These are phyloP conservation scores for Wickerhamomyces chambardii DNA, from an alignment of 805 yeast genomes.

Conservation along the genomic window DNA sequence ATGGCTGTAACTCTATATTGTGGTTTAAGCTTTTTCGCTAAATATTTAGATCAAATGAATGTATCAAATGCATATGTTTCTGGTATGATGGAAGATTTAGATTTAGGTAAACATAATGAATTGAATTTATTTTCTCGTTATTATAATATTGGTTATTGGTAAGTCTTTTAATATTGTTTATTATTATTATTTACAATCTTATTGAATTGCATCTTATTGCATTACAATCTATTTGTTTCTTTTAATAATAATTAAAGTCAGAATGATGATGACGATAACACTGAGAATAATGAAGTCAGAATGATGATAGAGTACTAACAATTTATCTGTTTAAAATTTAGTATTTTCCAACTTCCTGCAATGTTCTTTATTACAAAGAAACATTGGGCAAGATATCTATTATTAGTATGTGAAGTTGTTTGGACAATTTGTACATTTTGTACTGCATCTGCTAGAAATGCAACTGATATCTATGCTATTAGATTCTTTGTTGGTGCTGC, in stretches of 20 bases:
- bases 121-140: constrained; percentile 14
- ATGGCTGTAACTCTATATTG: constrained; percentile 1
- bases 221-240: too few relatives aligned
- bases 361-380: background rate
- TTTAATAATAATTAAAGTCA: too few relatives aligned
- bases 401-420: constrained; percentile 3
- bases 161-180: too few relatives aligned
- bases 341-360: background rate
- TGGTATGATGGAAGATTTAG: constrained; percentile 43
- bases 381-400: constrained; percentile 2
- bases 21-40: constrained; percentile 20
- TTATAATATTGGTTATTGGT: constrained; percentile 3
- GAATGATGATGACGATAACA: too few relatives aligned
- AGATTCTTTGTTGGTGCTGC: constrained; percentile 49
- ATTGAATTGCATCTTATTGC: too few relatives aligned
- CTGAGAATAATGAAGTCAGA: too few relatives aligned
- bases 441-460: background rate
- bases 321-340: too few relatives aligned
- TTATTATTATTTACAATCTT: too few relatives aligned
- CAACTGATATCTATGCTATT: constrained; percentile 33
- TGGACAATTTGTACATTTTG: constrained; percentile 7
- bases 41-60: constrained; percentile 47
- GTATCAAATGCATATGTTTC: constrained; percentile 51
- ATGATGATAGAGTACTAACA: too few relatives aligned
- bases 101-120: constrained; percentile 36